These are phyloP conservation scores for Scedosporium aurantiacum DNA, from an alignment of 2,329 filamentous ascomycete species.

Conservation along the genomic window DNA sequence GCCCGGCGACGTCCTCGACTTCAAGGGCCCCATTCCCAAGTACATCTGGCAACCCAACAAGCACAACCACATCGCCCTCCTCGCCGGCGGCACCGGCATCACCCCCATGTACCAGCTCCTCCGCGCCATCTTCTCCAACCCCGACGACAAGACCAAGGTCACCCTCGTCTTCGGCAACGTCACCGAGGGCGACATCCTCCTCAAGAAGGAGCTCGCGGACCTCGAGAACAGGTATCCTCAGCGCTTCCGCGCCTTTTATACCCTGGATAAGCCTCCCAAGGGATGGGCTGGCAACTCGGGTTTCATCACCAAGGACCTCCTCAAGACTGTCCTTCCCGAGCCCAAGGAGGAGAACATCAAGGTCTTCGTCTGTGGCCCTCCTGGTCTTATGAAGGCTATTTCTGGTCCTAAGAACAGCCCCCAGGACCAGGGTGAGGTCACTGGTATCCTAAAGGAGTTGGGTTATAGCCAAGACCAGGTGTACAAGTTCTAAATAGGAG, in stretches of 20 bases:
- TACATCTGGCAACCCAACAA: conserved; percentile 86
- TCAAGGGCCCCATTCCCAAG: conserved; percentile 95
- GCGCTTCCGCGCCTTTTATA: conserved; percentile 91
- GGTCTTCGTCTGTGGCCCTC: conserved; percentile 91
- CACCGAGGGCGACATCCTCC: conserved; percentile 76
- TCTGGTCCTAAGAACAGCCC: conserved; percentile 84
- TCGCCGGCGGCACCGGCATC: conserved; percentile 94
- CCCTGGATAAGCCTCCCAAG: conserved; percentile 74
- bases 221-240: conserved; percentile 93
- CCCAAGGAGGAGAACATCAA: conserved; percentile 89
- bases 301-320: conserved; percentile 75
- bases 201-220: conserved; percentile 73
- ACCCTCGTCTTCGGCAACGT: conserved; percentile 92
- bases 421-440: conserved; percentile 86
- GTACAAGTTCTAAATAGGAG: conserved; percentile 66
- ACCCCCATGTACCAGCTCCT: conserved; percentile 96
- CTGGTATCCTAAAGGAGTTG: conserved; percentile 70
- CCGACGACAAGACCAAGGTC: conserved; percentile 93
- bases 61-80: conserved; percentile 75
- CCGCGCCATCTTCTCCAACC: conserved; percentile 89
- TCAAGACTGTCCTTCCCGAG: conserved; percentile 91
- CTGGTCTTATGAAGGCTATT: conserved; percentile 85
- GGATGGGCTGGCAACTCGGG: conserved; percentile 69
- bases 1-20: conserved; percentile 70
- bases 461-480: conserved; percentile 66